phyloP scores from a whole-genome alignment of 495 filamentous ascomycete genomes.

The Glonium stellatum region DNA sequence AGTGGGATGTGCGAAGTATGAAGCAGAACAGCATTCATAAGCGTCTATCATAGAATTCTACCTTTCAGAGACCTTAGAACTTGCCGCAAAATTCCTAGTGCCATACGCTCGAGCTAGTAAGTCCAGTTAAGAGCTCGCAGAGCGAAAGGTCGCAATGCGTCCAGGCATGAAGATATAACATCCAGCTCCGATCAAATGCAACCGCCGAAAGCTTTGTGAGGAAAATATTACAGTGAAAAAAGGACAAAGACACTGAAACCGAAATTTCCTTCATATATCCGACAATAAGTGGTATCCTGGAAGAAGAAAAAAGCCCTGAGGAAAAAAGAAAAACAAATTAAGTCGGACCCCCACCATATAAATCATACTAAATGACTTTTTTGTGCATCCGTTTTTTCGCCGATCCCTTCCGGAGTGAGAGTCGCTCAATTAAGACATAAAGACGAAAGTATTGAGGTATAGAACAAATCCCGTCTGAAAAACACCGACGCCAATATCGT shows the following conservation, averaged over 20 bases:
- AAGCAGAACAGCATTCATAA: background rate
- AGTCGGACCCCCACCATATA: background rate
- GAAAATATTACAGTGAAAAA: background rate
- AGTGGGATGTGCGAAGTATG: too few relatives aligned
- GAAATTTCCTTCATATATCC: constrained; percentile 6
- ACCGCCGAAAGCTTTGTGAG: constrained; percentile 1
- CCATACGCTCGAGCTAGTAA: background rate
- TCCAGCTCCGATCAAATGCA: background rate
- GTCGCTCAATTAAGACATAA: constrained; percentile 6
- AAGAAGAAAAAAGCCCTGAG: background rate
- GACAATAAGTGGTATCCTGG: constrained; percentile 5
- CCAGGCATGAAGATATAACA: background rate
- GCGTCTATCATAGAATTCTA: background rate
- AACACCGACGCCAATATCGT: constrained; percentile 7
- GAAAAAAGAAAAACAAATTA: background rate
- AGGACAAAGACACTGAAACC: background rate
- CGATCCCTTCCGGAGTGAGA: background rate
- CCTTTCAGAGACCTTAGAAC: background rate
- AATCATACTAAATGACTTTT: constrained; percentile 4
- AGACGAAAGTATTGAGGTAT: constrained; percentile 17
- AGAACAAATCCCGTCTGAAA: constrained; percentile 17
- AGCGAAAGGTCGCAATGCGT: background rate
- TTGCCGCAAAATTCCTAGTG: background rate
- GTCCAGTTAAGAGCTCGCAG: background rate
- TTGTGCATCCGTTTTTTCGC: constrained; percentile 1